Conservation (phyloP, 129 eudicot species). For the Flaveria robusta region DNA sequence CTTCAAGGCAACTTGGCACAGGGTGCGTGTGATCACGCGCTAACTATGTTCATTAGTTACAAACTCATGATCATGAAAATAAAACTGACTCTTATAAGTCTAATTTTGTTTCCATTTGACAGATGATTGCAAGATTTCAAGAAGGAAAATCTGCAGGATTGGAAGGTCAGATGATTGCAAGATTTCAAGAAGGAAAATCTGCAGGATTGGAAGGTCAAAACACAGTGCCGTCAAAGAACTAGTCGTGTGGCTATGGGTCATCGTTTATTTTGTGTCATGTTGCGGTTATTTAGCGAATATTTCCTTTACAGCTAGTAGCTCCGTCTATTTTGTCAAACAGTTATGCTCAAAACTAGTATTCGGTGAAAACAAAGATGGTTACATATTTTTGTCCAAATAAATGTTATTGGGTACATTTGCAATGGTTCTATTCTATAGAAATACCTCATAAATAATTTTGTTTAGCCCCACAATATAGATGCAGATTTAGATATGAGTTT, state of each 20-base stretch:
- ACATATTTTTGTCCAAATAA: not conserved
- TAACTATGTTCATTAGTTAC: not conserved
- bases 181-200: conserved; percentile 20
- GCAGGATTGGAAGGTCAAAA: conserved; percentile 2
- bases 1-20: conserved; percentile 37
- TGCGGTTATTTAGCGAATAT: not conserved
- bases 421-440: not conserved
- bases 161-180: conserved; percentile 10
- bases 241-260: not conserved
- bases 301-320: no score
- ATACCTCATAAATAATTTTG: conserved; percentile 15
- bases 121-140: conserved; percentile 25
- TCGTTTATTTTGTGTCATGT: not conserved
- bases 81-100: not conserved
- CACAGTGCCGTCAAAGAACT: conserved; percentile 8
- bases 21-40: not conserved
- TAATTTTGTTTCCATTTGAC: conserved; percentile 1
- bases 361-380: not conserved
- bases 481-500: conserved; percentile 46
- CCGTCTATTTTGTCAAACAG: not conserved
- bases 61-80: not conserved
- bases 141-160: conserved; percentile 8
- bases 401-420: not conserved
- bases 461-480: conserved; percentile 47
- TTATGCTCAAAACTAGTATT: conserved; percentile 9